A percentile compares a stretch with the other conserved stretches of the same genome.
phyloP scores from a whole-genome alignment of 2,329 filamentous ascomycete species.

The Macrophomina phaseolina region DNA sequence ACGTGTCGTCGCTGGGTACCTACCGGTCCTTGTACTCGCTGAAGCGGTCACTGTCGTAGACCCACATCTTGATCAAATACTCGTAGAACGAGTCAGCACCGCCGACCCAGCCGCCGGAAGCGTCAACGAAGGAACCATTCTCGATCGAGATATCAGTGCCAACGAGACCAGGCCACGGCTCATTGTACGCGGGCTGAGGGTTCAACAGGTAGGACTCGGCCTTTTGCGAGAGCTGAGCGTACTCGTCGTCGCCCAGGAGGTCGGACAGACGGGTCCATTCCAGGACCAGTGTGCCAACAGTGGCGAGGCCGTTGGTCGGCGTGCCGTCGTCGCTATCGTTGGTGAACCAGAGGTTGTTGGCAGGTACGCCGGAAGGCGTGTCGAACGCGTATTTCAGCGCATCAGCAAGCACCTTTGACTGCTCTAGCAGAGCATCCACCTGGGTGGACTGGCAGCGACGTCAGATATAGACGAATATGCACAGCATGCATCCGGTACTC shows the following conservation, averaged over 20 bases:
- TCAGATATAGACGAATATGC: not conserved
- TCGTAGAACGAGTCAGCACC: conserved; percentile 85
- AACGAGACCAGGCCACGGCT: conserved; percentile 79
- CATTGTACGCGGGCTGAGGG: conserved; percentile 65
- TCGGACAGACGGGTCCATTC: conserved; percentile 86
- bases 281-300: conserved; percentile 76
- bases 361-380: conserved; percentile 75
- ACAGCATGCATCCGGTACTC: conserved; percentile 17
- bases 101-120: conserved; percentile 75
- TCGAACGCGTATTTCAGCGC: conserved; percentile 78
- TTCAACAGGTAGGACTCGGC: conserved; percentile 73
- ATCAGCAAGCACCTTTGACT: conserved; percentile 73
- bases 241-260: conserved; percentile 70
- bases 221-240: conserved; percentile 69
- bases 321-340: conserved; percentile 57
- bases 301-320: conserved; percentile 73
- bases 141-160: conserved; percentile 70
- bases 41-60: conserved; percentile 74
- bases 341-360: conserved; percentile 69
- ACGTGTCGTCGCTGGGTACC: not conserved
- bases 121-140: conserved; percentile 71
- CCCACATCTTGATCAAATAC: conserved; percentile 89
- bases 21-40: conserved; percentile 67
- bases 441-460: conserved; percentile 36
- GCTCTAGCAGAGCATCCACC: conserved; percentile 66